Evolutionary conservation across 2,329 filamentous ascomycete genomes (phyloP).

Genomic region (Diplodia scrobiculata): DNA sequence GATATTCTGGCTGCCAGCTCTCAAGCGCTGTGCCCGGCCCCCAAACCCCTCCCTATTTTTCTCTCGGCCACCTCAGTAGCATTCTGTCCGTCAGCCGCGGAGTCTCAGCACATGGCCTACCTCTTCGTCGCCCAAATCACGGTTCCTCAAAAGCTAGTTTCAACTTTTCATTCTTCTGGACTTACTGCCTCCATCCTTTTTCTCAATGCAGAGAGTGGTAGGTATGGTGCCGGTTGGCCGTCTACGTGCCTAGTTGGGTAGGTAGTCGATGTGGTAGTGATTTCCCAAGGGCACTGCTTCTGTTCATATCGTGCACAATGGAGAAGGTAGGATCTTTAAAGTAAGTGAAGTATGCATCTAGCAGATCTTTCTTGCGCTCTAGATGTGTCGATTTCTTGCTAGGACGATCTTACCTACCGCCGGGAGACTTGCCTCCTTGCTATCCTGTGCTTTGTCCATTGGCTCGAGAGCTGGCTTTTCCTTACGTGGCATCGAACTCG

Average conservation of each 20-base stretch:
- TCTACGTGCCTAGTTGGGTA: constrained; percentile 19
- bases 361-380: constrained; percentile 2
- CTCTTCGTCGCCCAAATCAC: not conserved
- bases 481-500: not conserved
- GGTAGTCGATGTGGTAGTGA: constrained; percentile 3
- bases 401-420: constrained; percentile 12
- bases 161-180: not conserved
- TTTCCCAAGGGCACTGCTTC: not conserved
- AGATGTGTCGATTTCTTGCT: constrained; percentile 18
- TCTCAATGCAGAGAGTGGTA: constrained; percentile 4
- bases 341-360: constrained; percentile 21
- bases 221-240: constrained; percentile 15
- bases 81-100: not conserved
- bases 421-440: not conserved
- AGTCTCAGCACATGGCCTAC: not conserved
- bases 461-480: not conserved
- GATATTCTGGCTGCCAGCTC: constrained; percentile 1
- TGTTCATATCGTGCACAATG: not conserved
- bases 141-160: constrained; percentile 1
- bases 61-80: constrained; percentile 11
- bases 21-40: constrained; percentile 7
- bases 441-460: not conserved
- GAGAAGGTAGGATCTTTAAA: constrained; percentile 23
- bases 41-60: not conserved
- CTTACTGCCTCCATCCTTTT: not conserved